Conservation (phyloP, 306 rosid genomes). For the Psophocarpus tetragonolobus region DNA sequence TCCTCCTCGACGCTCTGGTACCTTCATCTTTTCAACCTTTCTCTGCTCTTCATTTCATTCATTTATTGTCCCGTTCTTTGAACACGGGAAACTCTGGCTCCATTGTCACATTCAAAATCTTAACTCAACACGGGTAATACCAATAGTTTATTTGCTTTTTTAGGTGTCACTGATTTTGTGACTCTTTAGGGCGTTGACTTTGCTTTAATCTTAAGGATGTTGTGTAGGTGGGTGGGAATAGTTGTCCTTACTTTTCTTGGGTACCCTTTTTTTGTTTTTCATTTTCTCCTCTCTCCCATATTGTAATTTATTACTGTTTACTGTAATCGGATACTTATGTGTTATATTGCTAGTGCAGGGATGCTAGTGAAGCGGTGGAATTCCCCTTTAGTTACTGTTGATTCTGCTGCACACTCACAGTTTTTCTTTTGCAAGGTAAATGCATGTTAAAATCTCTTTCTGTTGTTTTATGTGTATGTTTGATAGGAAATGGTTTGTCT, state of each 20-base stretch:
- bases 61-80: background rate
- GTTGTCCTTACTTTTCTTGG: background rate
- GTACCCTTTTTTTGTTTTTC: background rate
- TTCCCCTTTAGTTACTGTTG: constrained; percentile 56
- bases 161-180: background rate
- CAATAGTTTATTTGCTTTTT: background rate
- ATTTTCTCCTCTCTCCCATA: background rate
- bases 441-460: constrained; percentile 9
- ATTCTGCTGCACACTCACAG: constrained; percentile 48
- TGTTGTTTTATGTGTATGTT: background rate
- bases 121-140: background rate
- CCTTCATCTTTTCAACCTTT: background rate
- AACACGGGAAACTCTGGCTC: background rate
- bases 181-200: constrained; percentile 19
- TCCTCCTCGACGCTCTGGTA: constrained; percentile 29
- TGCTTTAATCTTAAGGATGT: background rate
- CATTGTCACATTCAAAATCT: background rate
- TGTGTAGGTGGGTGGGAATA: background rate
- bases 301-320: background rate
- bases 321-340: constrained; percentile 4
- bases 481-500: constrained; percentile 5
- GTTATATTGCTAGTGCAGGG: constrained; percentile 47
- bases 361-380: constrained; percentile 61
- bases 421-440: constrained; percentile 49
- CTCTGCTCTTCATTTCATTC: background rate